Evolutionary conservation across 176 grass and related monocot species (phyloP).

Genomic region (Musa itinerans): DNA sequence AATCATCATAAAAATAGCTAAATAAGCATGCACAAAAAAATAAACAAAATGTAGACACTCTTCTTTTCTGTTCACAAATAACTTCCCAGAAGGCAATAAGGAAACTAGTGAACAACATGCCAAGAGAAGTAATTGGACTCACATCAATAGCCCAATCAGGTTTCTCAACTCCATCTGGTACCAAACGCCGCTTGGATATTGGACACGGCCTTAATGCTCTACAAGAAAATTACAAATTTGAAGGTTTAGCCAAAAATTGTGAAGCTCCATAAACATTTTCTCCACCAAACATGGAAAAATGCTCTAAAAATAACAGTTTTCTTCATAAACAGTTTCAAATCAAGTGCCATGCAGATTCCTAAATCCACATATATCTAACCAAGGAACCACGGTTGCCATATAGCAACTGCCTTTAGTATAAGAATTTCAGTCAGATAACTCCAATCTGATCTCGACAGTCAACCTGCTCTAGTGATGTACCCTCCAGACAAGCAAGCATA

Average conservation of each 20-base stretch:
- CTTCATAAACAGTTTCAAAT: background rate
- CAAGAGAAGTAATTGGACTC: conserved; percentile 23
- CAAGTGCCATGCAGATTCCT: conserved; percentile 1
- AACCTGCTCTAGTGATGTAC: background rate
- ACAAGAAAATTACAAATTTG: conserved; percentile 23
- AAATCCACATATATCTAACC: background rate
- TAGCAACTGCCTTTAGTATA: background rate
- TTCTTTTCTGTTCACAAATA: background rate
- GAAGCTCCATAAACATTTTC: background rate
- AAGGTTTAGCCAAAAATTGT: background rate
- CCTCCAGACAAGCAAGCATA: no score
- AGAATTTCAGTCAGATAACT: background rate
- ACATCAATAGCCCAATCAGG: conserved; percentile 94
- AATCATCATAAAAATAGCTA: background rate
- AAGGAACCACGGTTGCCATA: background rate
- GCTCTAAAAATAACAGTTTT: no score
- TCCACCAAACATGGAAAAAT: conserved; percentile 1
- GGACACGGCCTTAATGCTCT: conserved; percentile 81
- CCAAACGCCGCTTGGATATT: conserved; percentile 68
- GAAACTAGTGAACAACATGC: no score
- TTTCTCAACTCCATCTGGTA: conserved; percentile 68
- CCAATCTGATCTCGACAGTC: background rate
- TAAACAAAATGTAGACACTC: no score
- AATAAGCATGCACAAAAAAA: background rate
- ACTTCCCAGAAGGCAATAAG: background rate